Conservation (phyloP, 495 filamentous ascomycete species). For the Penicillium dipodomyicola region DNA sequence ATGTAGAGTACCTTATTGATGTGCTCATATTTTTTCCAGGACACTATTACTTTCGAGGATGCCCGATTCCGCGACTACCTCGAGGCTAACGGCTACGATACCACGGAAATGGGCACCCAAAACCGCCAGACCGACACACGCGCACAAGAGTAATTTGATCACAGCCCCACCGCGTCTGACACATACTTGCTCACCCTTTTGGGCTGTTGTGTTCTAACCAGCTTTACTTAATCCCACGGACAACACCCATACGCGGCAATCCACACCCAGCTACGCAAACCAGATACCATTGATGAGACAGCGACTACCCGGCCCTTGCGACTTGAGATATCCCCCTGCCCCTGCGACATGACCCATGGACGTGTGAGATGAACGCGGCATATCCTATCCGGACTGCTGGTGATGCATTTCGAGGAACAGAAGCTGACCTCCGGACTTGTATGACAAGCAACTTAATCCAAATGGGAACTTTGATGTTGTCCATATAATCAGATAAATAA, state of each 20-base stretch:
- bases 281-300: slow-evolving; percentile 6
- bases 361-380: not conserved
- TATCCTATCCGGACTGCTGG: slow-evolving; percentile 18
- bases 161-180: not conserved
- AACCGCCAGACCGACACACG: slow-evolving; percentile 9
- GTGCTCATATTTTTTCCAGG: slow-evolving; percentile 22
- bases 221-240: not conserved
- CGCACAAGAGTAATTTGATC: slow-evolving; percentile 14
- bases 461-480: not conserved
- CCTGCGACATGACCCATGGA: not conserved
- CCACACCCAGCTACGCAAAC: not conserved
- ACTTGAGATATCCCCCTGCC: not conserved
- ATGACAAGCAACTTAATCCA: not conserved
- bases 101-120: slow-evolving; percentile 58
- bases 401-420: slow-evolving; percentile 16
- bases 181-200: not conserved
- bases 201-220: not conserved
- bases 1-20: not conserved
- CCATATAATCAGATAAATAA: not conserved
- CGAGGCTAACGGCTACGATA: slow-evolving; percentile 66
- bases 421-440: not conserved
- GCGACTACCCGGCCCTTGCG: slow-evolving; percentile 14
- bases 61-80: slow-evolving; percentile 67
- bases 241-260: slow-evolving; percentile 16
- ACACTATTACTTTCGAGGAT: slow-evolving; percentile 71